phyloP scores from a whole-genome alignment of 2,329 filamentous ascomycete genomes.

The Thielaviopsis ethacetica region DNA sequence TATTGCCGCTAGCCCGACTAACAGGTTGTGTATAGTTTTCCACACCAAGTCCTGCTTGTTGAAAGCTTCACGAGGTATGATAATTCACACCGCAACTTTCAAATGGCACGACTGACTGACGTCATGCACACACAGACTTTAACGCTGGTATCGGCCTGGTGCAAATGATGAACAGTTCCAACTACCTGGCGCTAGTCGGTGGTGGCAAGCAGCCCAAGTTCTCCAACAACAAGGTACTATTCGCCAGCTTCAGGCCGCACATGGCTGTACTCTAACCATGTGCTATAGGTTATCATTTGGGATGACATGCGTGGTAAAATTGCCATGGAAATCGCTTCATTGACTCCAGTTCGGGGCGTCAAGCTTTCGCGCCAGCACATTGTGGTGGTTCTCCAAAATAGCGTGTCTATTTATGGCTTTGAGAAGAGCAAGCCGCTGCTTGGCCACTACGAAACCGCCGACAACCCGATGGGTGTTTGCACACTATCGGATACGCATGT shows the following conservation, averaged over 20 bases:
- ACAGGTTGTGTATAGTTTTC: conserved; percentile 39
- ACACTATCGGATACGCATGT: conserved; percentile 58
- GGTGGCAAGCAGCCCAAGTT: conserved; percentile 76
- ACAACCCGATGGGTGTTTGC: conserved; percentile 69
- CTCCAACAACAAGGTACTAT: conserved; percentile 60
- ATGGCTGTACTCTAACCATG: not conserved
- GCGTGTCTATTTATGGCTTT: conserved; percentile 66
- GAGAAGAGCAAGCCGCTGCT: conserved; percentile 53
- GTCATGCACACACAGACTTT: conserved; percentile 37
- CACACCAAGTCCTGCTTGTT: conserved; percentile 56
- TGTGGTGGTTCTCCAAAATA: conserved; percentile 67
- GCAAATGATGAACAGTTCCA: conserved; percentile 74
- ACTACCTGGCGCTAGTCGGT: conserved; percentile 78
- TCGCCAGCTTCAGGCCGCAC: not conserved
- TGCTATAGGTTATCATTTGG: conserved; percentile 62
- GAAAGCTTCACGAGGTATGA: conserved; percentile 34
- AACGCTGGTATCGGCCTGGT: conserved; percentile 68
- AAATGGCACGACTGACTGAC: not conserved
- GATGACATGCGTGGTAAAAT: conserved; percentile 64
- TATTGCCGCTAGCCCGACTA: not conserved
- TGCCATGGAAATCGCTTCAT: conserved; percentile 63
- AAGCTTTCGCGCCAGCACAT: conserved; percentile 62
- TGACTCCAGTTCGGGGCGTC: conserved; percentile 65
- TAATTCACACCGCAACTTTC: not conserved
- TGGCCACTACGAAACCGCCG: conserved; percentile 67